Conservation (phyloP, 2,329 filamentous ascomycete species). For the Pseudocercospora musae region DNA sequence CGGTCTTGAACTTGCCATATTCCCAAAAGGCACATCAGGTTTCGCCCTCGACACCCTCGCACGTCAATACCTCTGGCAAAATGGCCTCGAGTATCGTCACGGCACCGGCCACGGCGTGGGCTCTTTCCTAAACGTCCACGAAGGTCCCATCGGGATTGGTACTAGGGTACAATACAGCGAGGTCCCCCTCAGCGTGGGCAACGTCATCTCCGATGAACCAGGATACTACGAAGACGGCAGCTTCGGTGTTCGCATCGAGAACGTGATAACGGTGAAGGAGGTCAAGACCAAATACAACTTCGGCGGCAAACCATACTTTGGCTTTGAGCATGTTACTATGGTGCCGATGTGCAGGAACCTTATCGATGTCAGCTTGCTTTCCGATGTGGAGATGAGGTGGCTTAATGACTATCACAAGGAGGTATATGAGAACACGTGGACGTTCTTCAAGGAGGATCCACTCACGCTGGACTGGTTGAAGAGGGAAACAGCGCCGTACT, state of each 20-base stretch:
- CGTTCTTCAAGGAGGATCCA: slow-evolving; percentile 69
- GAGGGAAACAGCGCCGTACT: slow-evolving; percentile 72
- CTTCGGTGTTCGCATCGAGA: slow-evolving; percentile 95
- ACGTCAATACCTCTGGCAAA: slow-evolving; percentile 86
- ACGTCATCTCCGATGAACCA: slow-evolving; percentile 91
- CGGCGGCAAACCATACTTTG: slow-evolving; percentile 88
- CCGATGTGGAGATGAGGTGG: slow-evolving; percentile 73
- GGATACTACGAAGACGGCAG: slow-evolving; percentile 95
- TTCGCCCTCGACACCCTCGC: slow-evolving; percentile 87
- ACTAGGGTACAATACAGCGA: slow-evolving; percentile 89
- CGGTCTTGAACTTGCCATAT: slow-evolving; percentile 77
- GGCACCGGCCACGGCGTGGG: slow-evolving; percentile 95
- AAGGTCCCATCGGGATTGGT: slow-evolving; percentile 94
- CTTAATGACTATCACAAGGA: slow-evolving; percentile 81
- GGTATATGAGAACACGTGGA: slow-evolving; percentile 76
- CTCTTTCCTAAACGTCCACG: slow-evolving; percentile 93
- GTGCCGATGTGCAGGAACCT: slow-evolving; percentile 89
- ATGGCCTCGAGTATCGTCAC: slow-evolving; percentile 91
- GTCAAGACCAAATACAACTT: slow-evolving; percentile 84
- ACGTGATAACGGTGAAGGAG: slow-evolving; percentile 86
- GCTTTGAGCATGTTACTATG: slow-evolving; percentile 97
- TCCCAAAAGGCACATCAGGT: slow-evolving; percentile 92
- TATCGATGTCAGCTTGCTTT: slow-evolving; percentile 72
- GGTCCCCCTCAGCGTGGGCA: slow-evolving; percentile 82
- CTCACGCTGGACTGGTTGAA: slow-evolving; percentile 76